A percentile compares a stretch with the other conserved stretches of the same genome.
phyloP scores from a whole-genome alignment of 768 basidiomycete genomes.

The Pleurotus platypus region DNA sequence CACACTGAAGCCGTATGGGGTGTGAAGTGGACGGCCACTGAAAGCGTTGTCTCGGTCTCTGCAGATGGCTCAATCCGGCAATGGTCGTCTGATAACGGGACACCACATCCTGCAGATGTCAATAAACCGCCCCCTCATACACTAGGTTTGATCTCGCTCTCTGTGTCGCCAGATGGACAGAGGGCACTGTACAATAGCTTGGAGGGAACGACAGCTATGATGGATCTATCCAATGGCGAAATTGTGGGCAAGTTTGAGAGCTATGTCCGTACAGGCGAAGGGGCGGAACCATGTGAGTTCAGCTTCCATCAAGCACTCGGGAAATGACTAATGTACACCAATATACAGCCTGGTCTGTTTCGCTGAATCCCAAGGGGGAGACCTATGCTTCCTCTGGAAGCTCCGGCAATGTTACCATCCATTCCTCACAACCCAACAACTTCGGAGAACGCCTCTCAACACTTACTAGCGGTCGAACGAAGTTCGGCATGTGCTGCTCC shows the following conservation, averaged over 20 bases:
- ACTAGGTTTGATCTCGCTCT: slow-evolving; percentile 81
- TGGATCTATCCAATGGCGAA: slow-evolving; percentile 64
- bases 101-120: slow-evolving; percentile 48
- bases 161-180: slow-evolving; percentile 62
- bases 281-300: slow-evolving; percentile 44
- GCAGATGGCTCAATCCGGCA: slow-evolving; percentile 77
- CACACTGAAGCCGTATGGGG: slow-evolving; percentile 82
- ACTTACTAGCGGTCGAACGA: slow-evolving; percentile 64
- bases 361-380: slow-evolving; percentile 69
- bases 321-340: background rate
- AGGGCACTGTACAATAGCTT: slow-evolving; percentile 75
- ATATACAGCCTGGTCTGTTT: slow-evolving; percentile 74
- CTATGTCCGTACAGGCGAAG: slow-evolving; percentile 52
- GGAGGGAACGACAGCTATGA: slow-evolving; percentile 77
- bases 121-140: slow-evolving; percentile 65
- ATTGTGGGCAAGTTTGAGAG: slow-evolving; percentile 70
- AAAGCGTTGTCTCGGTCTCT: slow-evolving; percentile 65
- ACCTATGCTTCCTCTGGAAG: slow-evolving; percentile 74
- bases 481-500: slow-evolving; percentile 73
- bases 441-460: slow-evolving; percentile 63
- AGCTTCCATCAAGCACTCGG: slow-evolving; percentile 21
- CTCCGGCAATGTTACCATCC: slow-evolving; percentile 68
- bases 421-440: slow-evolving; percentile 61
- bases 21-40: slow-evolving; percentile 64
- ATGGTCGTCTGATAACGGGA: slow-evolving; percentile 66